A percentile compares a stretch with the other conserved stretches of the same genome.
phyloP scores from a whole-genome alignment of 306 rosid genomes.

The Casuarina cunninghamiana region DNA sequence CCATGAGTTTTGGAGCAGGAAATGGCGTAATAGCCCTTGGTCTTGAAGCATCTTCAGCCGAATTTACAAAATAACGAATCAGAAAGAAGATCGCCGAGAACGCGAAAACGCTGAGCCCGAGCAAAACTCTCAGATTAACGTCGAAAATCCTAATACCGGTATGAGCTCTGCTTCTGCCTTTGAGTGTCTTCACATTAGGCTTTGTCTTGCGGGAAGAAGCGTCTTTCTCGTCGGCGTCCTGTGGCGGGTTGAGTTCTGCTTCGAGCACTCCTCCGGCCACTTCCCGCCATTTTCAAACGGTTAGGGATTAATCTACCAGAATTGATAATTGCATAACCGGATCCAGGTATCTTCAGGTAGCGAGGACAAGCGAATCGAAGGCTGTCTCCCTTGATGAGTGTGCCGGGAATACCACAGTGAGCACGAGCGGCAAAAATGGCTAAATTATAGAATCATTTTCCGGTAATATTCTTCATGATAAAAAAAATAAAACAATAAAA shows the following conservation, averaged over 20 bases:
- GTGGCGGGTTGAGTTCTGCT: neutral
- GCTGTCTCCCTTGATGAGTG: no score
- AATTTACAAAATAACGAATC: slow-evolving; percentile 41
- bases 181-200: slow-evolving; percentile 38
- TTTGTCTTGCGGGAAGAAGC: slow-evolving; percentile 30
- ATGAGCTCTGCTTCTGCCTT: slow-evolving; percentile 40
- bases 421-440: no score
- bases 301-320: neutral
- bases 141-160: slow-evolving; percentile 50
- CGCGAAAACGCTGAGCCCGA: slow-evolving; percentile 46
- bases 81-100: slow-evolving; percentile 54
- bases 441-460: no score
- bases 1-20: slow-evolving; percentile 80
- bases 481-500: neutral
- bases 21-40: slow-evolving; percentile 74
- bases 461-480: no score
- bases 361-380: neutral
- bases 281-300: neutral
- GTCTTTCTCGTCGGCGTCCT: neutral
- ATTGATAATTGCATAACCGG: neutral
- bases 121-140: slow-evolving; percentile 49
- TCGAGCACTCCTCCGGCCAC: neutral
- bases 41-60: slow-evolving; percentile 27
- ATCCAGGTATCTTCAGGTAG: neutral
- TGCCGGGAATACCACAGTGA: no score